Conservation (phyloP, 257 asterid species). For the Misopates orontium region DNA sequence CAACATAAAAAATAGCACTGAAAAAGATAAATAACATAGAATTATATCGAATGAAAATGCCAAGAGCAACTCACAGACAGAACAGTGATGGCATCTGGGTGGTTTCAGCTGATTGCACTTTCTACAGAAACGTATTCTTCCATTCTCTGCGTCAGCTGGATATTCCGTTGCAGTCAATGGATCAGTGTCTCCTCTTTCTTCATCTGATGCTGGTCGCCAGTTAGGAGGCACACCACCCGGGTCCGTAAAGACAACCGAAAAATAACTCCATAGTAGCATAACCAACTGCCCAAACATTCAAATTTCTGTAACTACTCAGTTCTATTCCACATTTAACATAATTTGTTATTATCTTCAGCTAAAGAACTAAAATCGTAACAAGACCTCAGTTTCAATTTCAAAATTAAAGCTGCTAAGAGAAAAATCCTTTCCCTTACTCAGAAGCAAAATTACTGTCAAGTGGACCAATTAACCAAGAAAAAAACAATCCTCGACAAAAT, state of each 20-base stretch:
- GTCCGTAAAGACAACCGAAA: conserved; percentile 65
- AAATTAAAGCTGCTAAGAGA: not conserved
- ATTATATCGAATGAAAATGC: conserved; percentile 9
- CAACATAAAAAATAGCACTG: conserved; percentile 18
- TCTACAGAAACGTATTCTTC: conserved; percentile 53
- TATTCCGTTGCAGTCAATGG: conserved; percentile 49
- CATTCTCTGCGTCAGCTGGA: conserved; percentile 37
- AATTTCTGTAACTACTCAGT: not conserved
- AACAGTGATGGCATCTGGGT: conserved; percentile 72
- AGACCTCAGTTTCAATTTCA: not conserved
- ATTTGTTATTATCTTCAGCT: not conserved
- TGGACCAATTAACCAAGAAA: not conserved
- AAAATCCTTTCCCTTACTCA: not conserved
- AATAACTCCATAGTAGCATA: conserved; percentile 77
- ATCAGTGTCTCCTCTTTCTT: conserved; percentile 59
- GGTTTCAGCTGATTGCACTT: conserved; percentile 63
- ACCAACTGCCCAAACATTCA: conserved; percentile 44
- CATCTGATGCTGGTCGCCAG: conserved; percentile 63
- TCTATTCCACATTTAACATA: not conserved
- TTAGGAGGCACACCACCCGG: conserved; percentile 64
- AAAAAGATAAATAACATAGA: conserved; percentile 18
- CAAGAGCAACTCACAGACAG: conserved; percentile 59
- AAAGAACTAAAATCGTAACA: not conserved
- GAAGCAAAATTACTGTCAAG: not conserved
- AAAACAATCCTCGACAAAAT: not conserved